Percentiles rank a stretch among this genome's conserved stretches.
phyloP scores from a whole-genome alignment of 2,329 filamentous ascomycete genomes.

The Neofusicoccum cordaticola region DNA sequence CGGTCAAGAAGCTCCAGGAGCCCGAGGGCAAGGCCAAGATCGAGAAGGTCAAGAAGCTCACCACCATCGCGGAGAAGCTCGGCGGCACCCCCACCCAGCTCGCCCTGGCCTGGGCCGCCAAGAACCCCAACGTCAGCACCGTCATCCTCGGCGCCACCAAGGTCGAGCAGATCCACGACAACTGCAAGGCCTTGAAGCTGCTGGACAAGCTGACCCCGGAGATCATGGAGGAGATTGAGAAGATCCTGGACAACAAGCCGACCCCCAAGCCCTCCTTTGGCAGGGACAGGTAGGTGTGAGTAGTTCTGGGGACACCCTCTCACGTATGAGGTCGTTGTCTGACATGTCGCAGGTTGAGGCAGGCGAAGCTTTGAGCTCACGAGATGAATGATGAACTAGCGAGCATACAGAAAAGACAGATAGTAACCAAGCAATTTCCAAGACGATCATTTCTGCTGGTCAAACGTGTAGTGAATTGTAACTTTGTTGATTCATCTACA shows the following conservation, averaged over 20 bases:
- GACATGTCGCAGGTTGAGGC: background rate
- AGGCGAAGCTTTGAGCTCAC: background rate
- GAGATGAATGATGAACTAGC: background rate
- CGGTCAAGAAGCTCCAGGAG: slow-evolving; percentile 50
- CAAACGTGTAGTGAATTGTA: too few relatives aligned
- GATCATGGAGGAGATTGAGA: slow-evolving; percentile 40
- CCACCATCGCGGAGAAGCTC: slow-evolving; percentile 49
- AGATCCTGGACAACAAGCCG: slow-evolving; percentile 40
- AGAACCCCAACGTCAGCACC: slow-evolving; percentile 57
- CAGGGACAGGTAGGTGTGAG: slow-evolving; percentile 21
- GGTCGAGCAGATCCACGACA: slow-evolving; percentile 49
- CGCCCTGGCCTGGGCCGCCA: slow-evolving; percentile 58
- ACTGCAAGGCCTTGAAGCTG: slow-evolving; percentile 46
- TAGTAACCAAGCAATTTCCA: background rate
- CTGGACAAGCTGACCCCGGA: slow-evolving; percentile 39
- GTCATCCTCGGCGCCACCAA: slow-evolving; percentile 57
- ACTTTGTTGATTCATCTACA: too few relatives aligned
- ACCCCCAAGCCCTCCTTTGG: slow-evolving; percentile 22
- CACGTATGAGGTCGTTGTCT: background rate
- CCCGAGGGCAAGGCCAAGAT: slow-evolving; percentile 53
- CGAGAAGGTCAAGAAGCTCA: slow-evolving; percentile 57
- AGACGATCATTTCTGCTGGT: background rate
- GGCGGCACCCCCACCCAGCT: slow-evolving; percentile 51
- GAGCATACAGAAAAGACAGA: background rate
- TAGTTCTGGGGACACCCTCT: background rate